Evolutionary conservation across 108 stramenopile genomes (phyloP).

Genomic region (Cyclotella cryptica): DNA sequence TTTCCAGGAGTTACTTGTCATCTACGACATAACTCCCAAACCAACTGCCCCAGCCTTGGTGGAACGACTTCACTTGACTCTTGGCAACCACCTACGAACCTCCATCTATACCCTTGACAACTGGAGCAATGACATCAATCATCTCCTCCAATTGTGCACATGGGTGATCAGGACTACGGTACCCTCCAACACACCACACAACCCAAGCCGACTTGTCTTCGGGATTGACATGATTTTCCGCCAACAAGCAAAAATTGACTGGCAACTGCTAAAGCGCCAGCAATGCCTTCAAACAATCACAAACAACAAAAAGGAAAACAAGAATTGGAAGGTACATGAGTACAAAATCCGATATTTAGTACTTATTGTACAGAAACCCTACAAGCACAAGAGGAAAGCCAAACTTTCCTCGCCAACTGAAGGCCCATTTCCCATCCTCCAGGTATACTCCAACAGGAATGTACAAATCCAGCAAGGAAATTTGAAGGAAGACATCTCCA

Average conservation of each 20-base stretch:
- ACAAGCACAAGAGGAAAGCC: too few relatives aligned
- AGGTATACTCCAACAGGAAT: too few relatives aligned
- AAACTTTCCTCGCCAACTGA: too few relatives aligned
- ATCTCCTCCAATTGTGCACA: too few relatives aligned
- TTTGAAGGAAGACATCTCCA: too few relatives aligned
- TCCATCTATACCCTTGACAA: constrained; percentile 17
- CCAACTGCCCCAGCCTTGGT: constrained; percentile 51
- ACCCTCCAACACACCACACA: too few relatives aligned
- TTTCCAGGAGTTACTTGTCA: constrained; percentile 39
- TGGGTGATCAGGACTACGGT: too few relatives aligned
- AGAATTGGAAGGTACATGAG: constrained; percentile 11
- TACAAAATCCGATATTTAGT: constrained; percentile 7
- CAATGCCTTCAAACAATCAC: not conserved
- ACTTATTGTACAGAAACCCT: too few relatives aligned
- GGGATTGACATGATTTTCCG: constrained; percentile 17
- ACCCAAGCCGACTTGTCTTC: constrained; percentile 17
- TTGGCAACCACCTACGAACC: constrained; percentile 2
- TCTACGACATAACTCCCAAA: constrained; percentile 34
- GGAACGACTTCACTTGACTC: constrained; percentile 51
- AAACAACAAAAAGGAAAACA: constrained; percentile 28
- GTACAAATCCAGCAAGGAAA: too few relatives aligned
- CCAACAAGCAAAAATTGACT: too few relatives aligned
- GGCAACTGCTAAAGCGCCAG: not conserved
- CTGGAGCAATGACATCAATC: too few relatives aligned
- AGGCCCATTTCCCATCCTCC: too few relatives aligned